These are phyloP conservation scores for Xylariaceae sp. DNA, from an alignment of 2,329 filamentous ascomycete genomes.

Conservation along the genomic window DNA sequence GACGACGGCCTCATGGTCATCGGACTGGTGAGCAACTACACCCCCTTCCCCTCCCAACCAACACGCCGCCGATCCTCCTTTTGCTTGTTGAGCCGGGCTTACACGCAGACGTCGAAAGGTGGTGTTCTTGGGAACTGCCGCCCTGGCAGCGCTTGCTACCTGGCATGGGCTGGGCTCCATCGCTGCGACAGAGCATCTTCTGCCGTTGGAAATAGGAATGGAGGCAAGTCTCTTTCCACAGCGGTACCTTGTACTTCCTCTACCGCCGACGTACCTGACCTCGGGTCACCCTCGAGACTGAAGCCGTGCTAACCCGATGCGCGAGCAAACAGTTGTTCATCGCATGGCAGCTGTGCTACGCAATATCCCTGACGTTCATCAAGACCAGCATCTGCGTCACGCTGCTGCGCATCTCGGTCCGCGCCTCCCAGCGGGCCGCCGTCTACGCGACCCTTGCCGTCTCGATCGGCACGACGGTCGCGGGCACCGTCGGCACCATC, in stretches of 20 bases:
- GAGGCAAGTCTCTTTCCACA: too few relatives aligned
- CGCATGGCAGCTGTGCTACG: slow-evolving; percentile 7
- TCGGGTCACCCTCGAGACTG: too few relatives aligned
- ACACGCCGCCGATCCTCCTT: too few relatives aligned
- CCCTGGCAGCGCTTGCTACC: neutral
- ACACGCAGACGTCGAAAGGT: too few relatives aligned
- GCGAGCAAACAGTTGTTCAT: slow-evolving; percentile 2
- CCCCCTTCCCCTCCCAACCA: too few relatives aligned
- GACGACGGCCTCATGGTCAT: slow-evolving; percentile 1
- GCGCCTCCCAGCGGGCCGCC: slow-evolving; percentile 1
- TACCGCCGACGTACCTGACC: neutral
- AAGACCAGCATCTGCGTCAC: slow-evolving; percentile 6
- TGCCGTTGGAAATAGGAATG: neutral
- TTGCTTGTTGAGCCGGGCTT: too few relatives aligned
- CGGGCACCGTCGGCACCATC: slow-evolving; percentile 3
- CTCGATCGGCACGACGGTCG: neutral
- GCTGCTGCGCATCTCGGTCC: slow-evolving; percentile 4
- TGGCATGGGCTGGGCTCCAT: neutral
- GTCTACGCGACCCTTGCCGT: slow-evolving; percentile 2
- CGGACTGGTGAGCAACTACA: too few relatives aligned
- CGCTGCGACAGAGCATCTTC: too few relatives aligned
- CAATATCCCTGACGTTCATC: too few relatives aligned
- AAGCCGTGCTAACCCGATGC: too few relatives aligned
- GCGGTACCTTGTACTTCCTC: neutral
- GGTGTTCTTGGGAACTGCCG: neutral